A percentile compares a stretch with the other conserved stretches of the same genome.
Evolutionary conservation across 2,329 filamentous ascomycete genomes (phyloP).

Genomic region (Dichotomopilus funicola): DNA sequence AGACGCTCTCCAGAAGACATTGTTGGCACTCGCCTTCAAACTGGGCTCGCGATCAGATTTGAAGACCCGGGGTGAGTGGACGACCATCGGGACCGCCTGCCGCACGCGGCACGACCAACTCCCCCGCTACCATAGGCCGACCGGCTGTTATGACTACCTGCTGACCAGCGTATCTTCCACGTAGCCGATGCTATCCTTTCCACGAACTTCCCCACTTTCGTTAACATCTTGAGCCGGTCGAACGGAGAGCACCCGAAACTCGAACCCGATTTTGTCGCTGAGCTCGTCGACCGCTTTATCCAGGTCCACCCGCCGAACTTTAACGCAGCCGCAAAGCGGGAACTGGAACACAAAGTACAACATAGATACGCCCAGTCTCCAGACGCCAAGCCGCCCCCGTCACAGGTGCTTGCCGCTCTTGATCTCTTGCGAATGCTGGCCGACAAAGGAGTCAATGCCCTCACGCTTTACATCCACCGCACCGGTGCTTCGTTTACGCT

Average conservation of each 20-base stretch:
- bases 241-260: slow-evolving; percentile 61
- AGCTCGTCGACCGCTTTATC: slow-evolving; percentile 78
- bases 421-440: slow-evolving; percentile 62
- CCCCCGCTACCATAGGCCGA: not conserved
- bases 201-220: slow-evolving; percentile 69
- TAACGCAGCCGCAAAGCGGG: slow-evolving; percentile 65
- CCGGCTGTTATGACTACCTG: not conserved
- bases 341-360: slow-evolving; percentile 59
- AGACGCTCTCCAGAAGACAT: slow-evolving; percentile 78
- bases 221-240: slow-evolving; percentile 65
- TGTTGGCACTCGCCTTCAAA: slow-evolving; percentile 85
- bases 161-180: slow-evolving; percentile 7
- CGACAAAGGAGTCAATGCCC: slow-evolving; percentile 48
- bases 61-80: slow-evolving; percentile 71
- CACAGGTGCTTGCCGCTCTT: slow-evolving; percentile 63
- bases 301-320: slow-evolving; percentile 83
- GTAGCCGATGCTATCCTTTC: slow-evolving; percentile 85
- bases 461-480: slow-evolving; percentile 64
- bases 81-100: not conserved
- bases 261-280: slow-evolving; percentile 62
- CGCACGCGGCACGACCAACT: not conserved
- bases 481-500: slow-evolving; percentile 69
- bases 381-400: slow-evolving; percentile 50
- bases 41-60: slow-evolving; percentile 72
- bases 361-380: slow-evolving; percentile 62